These are phyloP conservation scores for Xylariaceae sp. DNA, from an alignment of 2,329 filamentous ascomycete genomes.

Conservation along the genomic window DNA sequence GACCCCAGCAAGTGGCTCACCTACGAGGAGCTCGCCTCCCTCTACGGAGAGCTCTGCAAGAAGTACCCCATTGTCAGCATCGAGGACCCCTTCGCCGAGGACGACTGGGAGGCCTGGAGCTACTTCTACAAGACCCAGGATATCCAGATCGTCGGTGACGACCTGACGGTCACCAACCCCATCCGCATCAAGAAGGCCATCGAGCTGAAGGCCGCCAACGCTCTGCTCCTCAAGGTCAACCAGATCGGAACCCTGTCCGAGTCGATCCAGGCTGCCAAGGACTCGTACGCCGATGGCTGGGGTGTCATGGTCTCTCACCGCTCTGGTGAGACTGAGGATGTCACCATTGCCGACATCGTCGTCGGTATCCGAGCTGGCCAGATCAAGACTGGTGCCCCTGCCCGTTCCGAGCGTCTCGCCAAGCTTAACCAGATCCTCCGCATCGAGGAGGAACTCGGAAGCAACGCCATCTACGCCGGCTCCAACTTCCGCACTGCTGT, in stretches of 20 bases:
- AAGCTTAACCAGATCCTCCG: constrained; percentile 99
- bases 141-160: constrained; percentile 97
- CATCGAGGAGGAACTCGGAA: constrained; percentile 97
- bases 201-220: constrained; percentile 97
- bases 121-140: constrained; percentile 99
- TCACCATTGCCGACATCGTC: constrained; percentile 96
- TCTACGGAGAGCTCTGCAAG: constrained; percentile 80
- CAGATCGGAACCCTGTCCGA: constrained; percentile 98
- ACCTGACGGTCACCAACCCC: constrained; percentile 98
- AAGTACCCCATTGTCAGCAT: constrained; percentile 99
- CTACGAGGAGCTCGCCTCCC: constrained; percentile 90
- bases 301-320: constrained; percentile 99
- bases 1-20: constrained; percentile 97
- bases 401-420: constrained; percentile 93
- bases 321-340: constrained; percentile 98
- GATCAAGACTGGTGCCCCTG: constrained; percentile 98
- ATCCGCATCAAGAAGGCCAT: constrained; percentile 99
- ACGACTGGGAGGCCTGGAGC: constrained; percentile 99
- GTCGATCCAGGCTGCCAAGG: constrained; percentile 98
- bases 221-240: constrained; percentile 98
- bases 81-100: constrained; percentile 98
- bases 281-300: constrained; percentile 92
- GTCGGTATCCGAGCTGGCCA: constrained; percentile 94
- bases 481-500: constrained; percentile 86
- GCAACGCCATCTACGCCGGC: constrained; percentile 86